These are phyloP conservation scores for Aristolochia californica DNA, from an alignment of 164 flowering plant species.

Conservation along the genomic window DNA sequence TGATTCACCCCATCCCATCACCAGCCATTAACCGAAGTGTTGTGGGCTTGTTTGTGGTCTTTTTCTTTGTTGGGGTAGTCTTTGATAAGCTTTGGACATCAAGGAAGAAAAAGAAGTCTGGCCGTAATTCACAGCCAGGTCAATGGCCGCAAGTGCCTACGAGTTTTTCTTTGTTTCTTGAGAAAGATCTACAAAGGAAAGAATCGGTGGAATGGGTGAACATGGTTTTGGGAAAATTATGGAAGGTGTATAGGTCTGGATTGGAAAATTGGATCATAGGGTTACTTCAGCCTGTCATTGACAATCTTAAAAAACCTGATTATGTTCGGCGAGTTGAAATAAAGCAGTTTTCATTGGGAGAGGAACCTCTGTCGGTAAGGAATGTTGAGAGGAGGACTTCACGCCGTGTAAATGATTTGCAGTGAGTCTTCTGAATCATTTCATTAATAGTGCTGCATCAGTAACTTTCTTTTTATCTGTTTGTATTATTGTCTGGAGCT, in stretches of 20 bases:
- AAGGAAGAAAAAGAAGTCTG: slow-evolving; percentile 35
- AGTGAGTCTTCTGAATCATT: slow-evolving; percentile 40
- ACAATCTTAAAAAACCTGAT: slow-evolving; percentile 75
- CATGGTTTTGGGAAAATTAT: slow-evolving; percentile 94
- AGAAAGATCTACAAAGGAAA: slow-evolving; percentile 87
- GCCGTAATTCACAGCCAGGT: slow-evolving; percentile 23
- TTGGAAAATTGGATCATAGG: slow-evolving; percentile 91
- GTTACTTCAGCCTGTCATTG: slow-evolving; percentile 90
- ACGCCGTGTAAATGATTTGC: slow-evolving; percentile 84
- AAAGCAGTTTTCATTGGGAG: slow-evolving; percentile 90
- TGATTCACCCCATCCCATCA: slow-evolving; percentile 82
- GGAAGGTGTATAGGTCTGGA: slow-evolving; percentile 86
- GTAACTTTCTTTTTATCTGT: too few species aligned
- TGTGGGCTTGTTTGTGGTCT: slow-evolving; percentile 65
- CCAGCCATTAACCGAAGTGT: slow-evolving; percentile 62
- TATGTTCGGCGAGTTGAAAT: slow-evolving; percentile 91
- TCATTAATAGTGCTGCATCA: neutral
- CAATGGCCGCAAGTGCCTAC: slow-evolving; percentile 76
- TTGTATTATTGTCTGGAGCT: too few species aligned
- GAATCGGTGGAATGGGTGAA: slow-evolving; percentile 99
- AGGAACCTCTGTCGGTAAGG: slow-evolving; percentile 83
- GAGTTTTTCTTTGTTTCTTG: slow-evolving; percentile 64
- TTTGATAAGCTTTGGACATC: slow-evolving; percentile 90
- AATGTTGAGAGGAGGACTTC: slow-evolving; percentile 93
- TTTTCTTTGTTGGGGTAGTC: slow-evolving; percentile 85